Evolutionary conservation across 768 basidiomycete genomes (phyloP).

Genomic region (Boletus rufocinnamomeus): DNA sequence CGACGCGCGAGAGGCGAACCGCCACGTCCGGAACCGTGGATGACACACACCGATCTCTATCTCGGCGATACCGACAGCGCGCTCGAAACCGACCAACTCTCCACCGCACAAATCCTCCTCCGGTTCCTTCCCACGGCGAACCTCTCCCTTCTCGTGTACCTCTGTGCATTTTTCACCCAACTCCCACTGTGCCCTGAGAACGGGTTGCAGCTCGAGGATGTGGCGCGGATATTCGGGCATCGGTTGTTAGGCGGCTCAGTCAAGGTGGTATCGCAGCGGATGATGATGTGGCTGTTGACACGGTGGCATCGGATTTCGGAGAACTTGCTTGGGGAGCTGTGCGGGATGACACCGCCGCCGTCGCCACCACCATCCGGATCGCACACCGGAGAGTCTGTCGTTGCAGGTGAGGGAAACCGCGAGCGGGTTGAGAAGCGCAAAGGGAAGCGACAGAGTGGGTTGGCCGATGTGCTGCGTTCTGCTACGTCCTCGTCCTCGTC

Average conservation of each 20-base stretch:
- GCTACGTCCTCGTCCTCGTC: slow-evolving; percentile 16
- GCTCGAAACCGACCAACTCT: slow-evolving; percentile 38
- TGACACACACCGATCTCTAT: slow-evolving; percentile 16
- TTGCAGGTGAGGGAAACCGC: background rate
- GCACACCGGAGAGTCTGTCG: background rate
- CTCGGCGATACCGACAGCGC: slow-evolving; percentile 20
- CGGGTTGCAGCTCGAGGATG: slow-evolving; percentile 45
- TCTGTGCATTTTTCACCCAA: slow-evolving; percentile 52
- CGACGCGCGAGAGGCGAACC: slow-evolving; percentile 30
- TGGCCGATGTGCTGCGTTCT: slow-evolving; percentile 1
- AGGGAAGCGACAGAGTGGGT: slow-evolving; percentile 6
- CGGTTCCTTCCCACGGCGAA: slow-evolving; percentile 46
- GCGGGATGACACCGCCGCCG: slow-evolving; percentile 24
- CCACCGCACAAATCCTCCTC: slow-evolving; percentile 49
- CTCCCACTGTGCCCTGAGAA: slow-evolving; percentile 53
- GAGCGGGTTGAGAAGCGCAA: slow-evolving; percentile 23
- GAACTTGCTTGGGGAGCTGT: slow-evolving; percentile 25
- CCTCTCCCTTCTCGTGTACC: slow-evolving; percentile 46
- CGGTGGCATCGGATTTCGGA: slow-evolving; percentile 33
- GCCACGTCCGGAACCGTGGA: slow-evolving; percentile 18
- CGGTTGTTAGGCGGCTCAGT: slow-evolving; percentile 39
- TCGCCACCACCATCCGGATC: slow-evolving; percentile 1
- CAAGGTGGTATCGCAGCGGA: slow-evolving; percentile 28
- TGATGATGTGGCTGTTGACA: slow-evolving; percentile 37
- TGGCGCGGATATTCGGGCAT: slow-evolving; percentile 49